phyloP scores from a whole-genome alignment of 305 asterid genomes.

The Salvia sclarea region DNA sequence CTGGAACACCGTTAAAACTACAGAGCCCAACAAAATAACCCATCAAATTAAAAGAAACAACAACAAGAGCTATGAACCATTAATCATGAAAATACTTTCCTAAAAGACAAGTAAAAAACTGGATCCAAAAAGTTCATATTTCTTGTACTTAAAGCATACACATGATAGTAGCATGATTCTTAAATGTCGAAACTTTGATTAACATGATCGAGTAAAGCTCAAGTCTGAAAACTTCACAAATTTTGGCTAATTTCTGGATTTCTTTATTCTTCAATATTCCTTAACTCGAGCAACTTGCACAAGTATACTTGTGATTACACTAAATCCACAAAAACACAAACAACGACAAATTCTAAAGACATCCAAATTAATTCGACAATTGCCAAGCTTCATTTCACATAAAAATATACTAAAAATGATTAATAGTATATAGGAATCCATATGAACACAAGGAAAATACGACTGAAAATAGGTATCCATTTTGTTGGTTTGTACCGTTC shows the following conservation, averaged over 20 bases:
- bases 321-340: not conserved
- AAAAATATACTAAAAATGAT: slow-evolving; percentile 15
- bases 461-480: not conserved
- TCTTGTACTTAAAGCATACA: not conserved
- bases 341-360: not conserved
- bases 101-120: not conserved
- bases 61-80: not conserved
- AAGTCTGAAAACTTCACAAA: not conserved
- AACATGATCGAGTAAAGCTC: not conserved
- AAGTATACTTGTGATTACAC: not conserved
- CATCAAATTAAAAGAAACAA: not conserved
- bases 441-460: slow-evolving; percentile 21
- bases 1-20: slow-evolving; percentile 96
- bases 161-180: not conserved
- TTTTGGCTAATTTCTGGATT: not conserved
- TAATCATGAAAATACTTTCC: slow-evolving; percentile 2
- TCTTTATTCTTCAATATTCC: not conserved
- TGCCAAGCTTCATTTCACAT: slow-evolving; percentile 4
- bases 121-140: not conserved
- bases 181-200: not conserved
- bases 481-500: slow-evolving; percentile 60
- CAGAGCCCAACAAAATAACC: slow-evolving; percentile 33
- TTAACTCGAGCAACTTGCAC: slow-evolving; percentile 8
- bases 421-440: not conserved
- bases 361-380: not conserved